These are phyloP conservation scores for Linnemannia elongata DNA, from an alignment of 192 early-diverging fungal species.

Conservation along the genomic window DNA sequence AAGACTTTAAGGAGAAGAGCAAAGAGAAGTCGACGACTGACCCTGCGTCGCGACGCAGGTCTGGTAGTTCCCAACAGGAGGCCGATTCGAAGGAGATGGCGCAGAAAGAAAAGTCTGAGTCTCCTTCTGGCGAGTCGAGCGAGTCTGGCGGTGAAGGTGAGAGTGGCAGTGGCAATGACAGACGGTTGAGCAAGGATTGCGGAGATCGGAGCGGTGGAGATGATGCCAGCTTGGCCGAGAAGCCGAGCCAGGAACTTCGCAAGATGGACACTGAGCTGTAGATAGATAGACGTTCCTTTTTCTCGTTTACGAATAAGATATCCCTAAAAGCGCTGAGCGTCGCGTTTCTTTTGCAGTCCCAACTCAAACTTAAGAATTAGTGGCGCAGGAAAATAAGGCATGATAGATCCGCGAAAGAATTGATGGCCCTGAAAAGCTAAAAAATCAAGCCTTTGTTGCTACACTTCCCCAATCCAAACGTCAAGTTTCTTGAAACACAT, in stretches of 20 bases:
- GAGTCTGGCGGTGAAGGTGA: not conserved
- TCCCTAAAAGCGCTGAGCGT: too few species aligned
- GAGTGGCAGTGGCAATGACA: not conserved
- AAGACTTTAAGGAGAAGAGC: conserved; percentile 39
- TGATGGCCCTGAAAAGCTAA: not conserved
- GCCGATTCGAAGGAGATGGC: not conserved
- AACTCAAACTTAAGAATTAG: too few species aligned
- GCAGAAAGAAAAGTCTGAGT: not conserved
- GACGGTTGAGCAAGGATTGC: not conserved
- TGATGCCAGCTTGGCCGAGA: not conserved
- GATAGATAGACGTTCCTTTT: not conserved
- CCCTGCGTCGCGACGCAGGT: not conserved
- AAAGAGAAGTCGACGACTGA: conserved; percentile 7
- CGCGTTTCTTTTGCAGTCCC: too few species aligned
- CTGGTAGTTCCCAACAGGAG: not conserved
- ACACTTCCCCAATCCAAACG: too few species aligned
- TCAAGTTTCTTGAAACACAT: too few species aligned
- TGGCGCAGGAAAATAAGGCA: too few species aligned
- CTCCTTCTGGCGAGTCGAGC: not conserved
- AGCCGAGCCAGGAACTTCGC: not conserved
- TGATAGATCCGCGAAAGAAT: too few species aligned
- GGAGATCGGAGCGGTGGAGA: not conserved
- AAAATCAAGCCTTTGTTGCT: not conserved
- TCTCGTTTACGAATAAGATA: too few species aligned
- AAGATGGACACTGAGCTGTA: conserved; percentile 2